Percentiles rank a stretch among this genome's conserved stretches.
Conservation (phyloP, 2,329 filamentous ascomycete genomes). For the Thelonectria rubi region DNA sequence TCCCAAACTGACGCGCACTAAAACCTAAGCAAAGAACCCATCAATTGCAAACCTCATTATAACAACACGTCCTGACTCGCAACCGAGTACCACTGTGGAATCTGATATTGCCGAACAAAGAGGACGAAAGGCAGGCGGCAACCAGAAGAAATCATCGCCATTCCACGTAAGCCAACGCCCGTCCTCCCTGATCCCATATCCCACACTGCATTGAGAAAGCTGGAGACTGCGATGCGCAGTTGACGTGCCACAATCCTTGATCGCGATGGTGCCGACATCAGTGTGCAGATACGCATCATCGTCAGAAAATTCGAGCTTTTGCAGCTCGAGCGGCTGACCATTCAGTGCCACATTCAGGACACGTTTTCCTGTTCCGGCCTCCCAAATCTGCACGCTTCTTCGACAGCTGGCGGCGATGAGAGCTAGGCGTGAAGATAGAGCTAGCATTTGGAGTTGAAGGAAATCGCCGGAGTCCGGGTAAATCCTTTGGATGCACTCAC, state of each 20-base stretch:
- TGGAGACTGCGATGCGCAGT: background rate
- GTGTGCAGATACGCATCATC: background rate
- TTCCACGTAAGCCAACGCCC: background rate
- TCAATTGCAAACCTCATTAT: background rate
- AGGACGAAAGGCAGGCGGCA: background rate
- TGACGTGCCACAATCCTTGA: background rate
- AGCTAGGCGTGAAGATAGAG: no score
- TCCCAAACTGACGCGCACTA: no score
- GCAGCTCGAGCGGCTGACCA: background rate
- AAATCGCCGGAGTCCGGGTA: no score
- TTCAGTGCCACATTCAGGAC: background rate
- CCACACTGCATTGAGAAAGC: background rate
- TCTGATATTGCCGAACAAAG: background rate
- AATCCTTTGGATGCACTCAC: background rate
- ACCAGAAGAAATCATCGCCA: background rate
- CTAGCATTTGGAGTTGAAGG: no score
- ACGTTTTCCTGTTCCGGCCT: background rate
- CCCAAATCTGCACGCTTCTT: background rate
- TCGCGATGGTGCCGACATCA: background rate
- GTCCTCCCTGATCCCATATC: background rate
- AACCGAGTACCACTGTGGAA: background rate
- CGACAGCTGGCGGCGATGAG: no score
- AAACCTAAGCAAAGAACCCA: background rate
- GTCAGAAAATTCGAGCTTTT: background rate
- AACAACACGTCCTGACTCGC: background rate